Evolutionary conservation across 192 early-diverging fungal genomes (phyloP), one percentile per base, ranked within the genome.

Genomic region (Entomortierella lignicola): DNA sequence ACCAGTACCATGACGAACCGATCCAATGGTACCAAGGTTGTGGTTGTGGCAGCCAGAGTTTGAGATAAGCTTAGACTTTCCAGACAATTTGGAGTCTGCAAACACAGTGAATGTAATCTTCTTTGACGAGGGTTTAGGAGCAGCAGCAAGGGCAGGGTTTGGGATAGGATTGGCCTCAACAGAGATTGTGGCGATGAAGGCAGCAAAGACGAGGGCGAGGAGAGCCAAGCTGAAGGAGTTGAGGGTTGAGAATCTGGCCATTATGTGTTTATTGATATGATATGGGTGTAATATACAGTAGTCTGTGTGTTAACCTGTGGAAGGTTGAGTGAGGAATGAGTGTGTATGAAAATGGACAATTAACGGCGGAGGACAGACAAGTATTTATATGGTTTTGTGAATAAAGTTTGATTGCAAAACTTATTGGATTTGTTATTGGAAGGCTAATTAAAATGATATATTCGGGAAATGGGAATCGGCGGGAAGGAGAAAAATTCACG

Each of bases 241-340:
- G 68, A 68, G 56, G 23, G 66, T 39, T n/a, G 69, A 63, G 60
- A 74, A 55, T 23, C 57, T 47, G 26, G 64, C 41, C 72, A 74
- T 74, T 37, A 39, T 26, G 1, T 48, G 61, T 54, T 11, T 27
- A 25, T 55, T 7, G 21, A 13, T 56, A 31, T 53, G 32, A 25
- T 21, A 18, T n/a, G 37, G 11, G 50, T 53, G 63, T 23, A 12
- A 5, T 47, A 3, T 47, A 47, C 15, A 20, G 4, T 4, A 12
- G 12, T 2, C 15, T 47, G 44, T 47, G 57, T 34, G 57, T 59
- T 11, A 23, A 42, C 39, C 32, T 59, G 57, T 59, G 37, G 2
- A 59, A 59, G 57, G 57, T 59, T 6, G 4, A 15, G 44, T 47
- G 44, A 7, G 59, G 59, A 50, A 65, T 21, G 51, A 30, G 54